A percentile compares a stretch with the other conserved stretches of the same genome.
These are phyloP conservation scores for Protostelium mycophagum DNA, from an alignment of 78 protist species.

Conservation along the genomic window DNA sequence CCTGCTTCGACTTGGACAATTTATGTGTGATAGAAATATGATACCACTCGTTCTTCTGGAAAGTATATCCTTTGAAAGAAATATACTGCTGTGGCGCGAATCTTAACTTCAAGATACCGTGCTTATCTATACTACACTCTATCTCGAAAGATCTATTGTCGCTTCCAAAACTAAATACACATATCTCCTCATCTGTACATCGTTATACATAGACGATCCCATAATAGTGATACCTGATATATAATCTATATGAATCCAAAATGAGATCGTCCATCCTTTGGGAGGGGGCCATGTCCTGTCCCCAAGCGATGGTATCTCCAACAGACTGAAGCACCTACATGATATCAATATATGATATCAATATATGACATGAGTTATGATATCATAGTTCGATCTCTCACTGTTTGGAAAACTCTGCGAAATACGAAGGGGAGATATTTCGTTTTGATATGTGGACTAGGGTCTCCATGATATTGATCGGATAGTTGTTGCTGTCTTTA, in stretches of 20 bases:
- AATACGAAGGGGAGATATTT: constrained; percentile 25
- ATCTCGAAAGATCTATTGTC: neutral
- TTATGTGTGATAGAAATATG: neutral
- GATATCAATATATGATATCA: neutral
- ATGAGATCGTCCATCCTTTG: constrained; percentile 48
- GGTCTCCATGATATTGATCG: constrained; percentile 30
- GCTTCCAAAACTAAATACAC: neutral
- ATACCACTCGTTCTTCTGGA: neutral
- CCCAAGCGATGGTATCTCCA: constrained; percentile 27
- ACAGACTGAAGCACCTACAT: constrained; percentile 25
- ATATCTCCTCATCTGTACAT: neutral
- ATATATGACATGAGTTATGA: no score
- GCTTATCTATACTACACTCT: neutral
- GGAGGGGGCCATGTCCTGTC: constrained; percentile 56
- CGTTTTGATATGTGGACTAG: constrained; percentile 23
- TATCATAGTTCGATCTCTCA: no score
- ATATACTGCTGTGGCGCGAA: neutral
- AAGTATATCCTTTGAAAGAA: neutral
- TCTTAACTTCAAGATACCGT: neutral
- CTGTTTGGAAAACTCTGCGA: constrained; percentile 49
- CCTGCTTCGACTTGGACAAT: neutral
- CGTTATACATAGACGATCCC: constrained; percentile 8
- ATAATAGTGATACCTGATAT: constrained; percentile 23
- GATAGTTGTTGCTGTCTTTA: constrained; percentile 22
- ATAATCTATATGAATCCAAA: constrained; percentile 28